Percentiles rank a stretch among this genome's conserved stretches.
Conservation (phyloP, 805 yeast species). For the Ogataea corticis region DNA sequence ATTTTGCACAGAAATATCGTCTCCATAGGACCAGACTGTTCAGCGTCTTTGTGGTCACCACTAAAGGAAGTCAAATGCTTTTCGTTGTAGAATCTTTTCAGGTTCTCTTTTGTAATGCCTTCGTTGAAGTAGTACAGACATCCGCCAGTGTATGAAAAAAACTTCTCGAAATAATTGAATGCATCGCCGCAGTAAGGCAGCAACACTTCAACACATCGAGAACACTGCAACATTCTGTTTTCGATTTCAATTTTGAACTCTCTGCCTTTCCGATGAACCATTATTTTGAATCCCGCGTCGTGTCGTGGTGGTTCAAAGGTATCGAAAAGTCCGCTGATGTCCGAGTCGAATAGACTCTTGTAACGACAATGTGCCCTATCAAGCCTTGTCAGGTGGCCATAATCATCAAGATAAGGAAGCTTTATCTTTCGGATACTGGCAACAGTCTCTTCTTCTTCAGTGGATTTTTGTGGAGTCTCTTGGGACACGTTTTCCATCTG, state of each 20-base stretch:
- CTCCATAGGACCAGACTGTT: conserved; percentile 50
- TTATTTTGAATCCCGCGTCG: no score
- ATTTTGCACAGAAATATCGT: conserved; percentile 73
- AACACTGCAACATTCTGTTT: background rate
- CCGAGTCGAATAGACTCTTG: conserved; percentile 73
- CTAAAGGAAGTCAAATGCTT: conserved; percentile 12
- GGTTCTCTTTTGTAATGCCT: conserved; percentile 60
- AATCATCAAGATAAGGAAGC: conserved; percentile 62
- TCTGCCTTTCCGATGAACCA: no score
- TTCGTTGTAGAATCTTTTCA: conserved; percentile 54
- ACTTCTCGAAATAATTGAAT: conserved; percentile 62
- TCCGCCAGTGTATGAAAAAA: conserved; percentile 70
- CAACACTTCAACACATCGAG: conserved; percentile 49
- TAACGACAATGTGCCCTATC: conserved; percentile 57
- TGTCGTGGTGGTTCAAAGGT: no score
- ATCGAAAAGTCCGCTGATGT: conserved; percentile 49
- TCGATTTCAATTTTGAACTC: background rate
- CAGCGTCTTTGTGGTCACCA: conserved; percentile 26
- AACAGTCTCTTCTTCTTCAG: background rate
- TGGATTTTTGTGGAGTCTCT: no score
- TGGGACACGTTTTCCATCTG: no score
- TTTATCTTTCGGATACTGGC: conserved; percentile 26
- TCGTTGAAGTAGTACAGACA: conserved; percentile 77
- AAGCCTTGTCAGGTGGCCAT: conserved; percentile 48
- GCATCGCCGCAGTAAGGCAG: conserved; percentile 70